Base-by-base conservation (phyloP, 345 rosid species). In the Geranium brycei region DNA sequence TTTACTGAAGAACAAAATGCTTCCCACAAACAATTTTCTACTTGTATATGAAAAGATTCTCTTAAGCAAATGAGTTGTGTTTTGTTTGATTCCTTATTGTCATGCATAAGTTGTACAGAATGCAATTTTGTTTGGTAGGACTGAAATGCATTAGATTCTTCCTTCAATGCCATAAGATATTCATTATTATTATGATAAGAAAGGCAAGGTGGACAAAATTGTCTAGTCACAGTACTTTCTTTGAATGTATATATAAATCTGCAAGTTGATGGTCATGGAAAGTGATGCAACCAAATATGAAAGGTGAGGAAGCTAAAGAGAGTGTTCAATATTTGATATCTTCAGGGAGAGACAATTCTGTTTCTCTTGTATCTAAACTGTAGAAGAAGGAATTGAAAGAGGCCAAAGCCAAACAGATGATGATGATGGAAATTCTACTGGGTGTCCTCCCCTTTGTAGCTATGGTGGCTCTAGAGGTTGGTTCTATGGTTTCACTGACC, bases 391-490 rank as follows among this genome's bases (percentile, higher is more conserved):
- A 47, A 47, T 3, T 47, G 15, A 13, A 6, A 47, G 47, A 38
- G 11, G 11, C 6, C 11, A 38, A 10, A 5, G 47, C 11, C 47
- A 38, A 38, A 38, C 47, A 5, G 47, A 38, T 8, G 53, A 15
- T 11, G 12, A 47, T 47, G 53, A 47, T 6, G 53, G 53, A 47
- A 15, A 3, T 47, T 47, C 15, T 47, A 13, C 13, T 8, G 15
- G 53, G 53, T 47, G 12, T 57, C 10, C 7, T 62, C 38, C 74
- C 74, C 4, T 66, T 71, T 47, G 65, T 51, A 4, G 62, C 66
- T 8, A 66, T 71, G 69, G 74, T 60, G 16, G 11, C 59, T 38
- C 61, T 66, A 17, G 74, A 66, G 66, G 14, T 66, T 55, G 69
- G 62, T 5, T 60, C 57, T 35, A 69, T 71, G 31, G 74, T 69